These are phyloP conservation scores for Nothophaeocryptopus gaeumannii DNA, from an alignment of 2,329 filamentous ascomycete species.

Conservation along the genomic window DNA sequence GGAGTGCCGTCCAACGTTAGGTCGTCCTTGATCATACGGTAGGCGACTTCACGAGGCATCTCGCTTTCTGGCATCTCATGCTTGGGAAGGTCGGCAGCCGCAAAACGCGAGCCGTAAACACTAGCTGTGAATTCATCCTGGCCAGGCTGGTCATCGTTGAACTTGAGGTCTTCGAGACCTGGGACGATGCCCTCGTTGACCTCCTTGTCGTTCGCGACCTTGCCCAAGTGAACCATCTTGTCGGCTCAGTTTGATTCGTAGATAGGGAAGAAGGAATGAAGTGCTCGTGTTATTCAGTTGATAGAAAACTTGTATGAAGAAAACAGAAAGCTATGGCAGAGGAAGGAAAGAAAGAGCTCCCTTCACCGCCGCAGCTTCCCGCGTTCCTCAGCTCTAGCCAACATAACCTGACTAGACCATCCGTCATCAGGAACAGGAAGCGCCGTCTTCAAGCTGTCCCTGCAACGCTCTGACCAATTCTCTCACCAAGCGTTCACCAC, in stretches of 20 bases:
- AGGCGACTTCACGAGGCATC: conserved; percentile 91
- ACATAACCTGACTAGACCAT: no score
- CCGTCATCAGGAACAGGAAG: no score
- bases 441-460: no score
- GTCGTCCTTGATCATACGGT: conserved; percentile 94
- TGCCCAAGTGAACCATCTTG: conserved; percentile 37
- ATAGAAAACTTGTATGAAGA: no score
- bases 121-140: conserved; percentile 66
- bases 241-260: conserved; percentile 6
- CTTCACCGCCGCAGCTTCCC: no score
- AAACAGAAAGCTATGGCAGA: no score
- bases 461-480: no score
- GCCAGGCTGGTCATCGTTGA: conserved; percentile 41
- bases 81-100: conserved; percentile 73
- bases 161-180: conserved; percentile 47
- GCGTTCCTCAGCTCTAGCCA: no score
- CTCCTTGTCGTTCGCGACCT: conserved; percentile 34
- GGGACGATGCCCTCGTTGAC: conserved; percentile 39
- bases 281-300: neutral
- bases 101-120: conserved; percentile 86
- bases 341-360: no score
- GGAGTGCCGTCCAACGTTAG: conserved; percentile 88
- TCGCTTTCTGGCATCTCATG: conserved; percentile 83
- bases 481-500: no score
- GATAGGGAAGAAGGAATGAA: neutral